A percentile compares a stretch with the other conserved stretches of the same genome.
phyloP scores from a whole-genome alignment of 768 basidiomycete species.

The Pholiota conissans region DNA sequence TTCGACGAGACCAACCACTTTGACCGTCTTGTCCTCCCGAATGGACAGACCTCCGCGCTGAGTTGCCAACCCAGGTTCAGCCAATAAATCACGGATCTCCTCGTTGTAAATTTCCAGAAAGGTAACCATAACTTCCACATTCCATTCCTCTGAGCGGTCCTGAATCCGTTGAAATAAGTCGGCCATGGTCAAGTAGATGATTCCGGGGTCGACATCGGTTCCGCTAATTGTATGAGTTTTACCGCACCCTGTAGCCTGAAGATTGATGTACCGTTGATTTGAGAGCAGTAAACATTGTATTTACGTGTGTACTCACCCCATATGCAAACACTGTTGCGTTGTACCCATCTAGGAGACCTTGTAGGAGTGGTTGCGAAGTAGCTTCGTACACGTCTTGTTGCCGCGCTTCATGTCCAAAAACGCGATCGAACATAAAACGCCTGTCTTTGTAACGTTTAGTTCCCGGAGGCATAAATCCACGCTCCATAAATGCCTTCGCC shows the following conservation, averaged over 20 bases:
- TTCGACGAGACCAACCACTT: constrained; percentile 84
- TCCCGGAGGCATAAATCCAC: constrained; percentile 82
- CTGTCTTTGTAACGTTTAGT: constrained; percentile 96
- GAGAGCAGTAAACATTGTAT: background rate
- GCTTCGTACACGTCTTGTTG: constrained; percentile 89
- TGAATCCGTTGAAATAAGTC: constrained; percentile 94
- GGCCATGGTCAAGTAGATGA: constrained; percentile 96
- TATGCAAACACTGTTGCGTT: constrained; percentile 99
- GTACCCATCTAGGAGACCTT: constrained; percentile 87
- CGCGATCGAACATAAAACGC: constrained; percentile 95
- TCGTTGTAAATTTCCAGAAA: constrained; percentile 99
- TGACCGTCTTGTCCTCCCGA: constrained; percentile 92
- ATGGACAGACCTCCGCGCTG: constrained; percentile 89
- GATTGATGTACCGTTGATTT: constrained; percentile 1
- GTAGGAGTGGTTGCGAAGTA: constrained; percentile 83
- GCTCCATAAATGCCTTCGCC: constrained; percentile 76
- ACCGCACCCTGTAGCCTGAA: constrained; percentile 98
- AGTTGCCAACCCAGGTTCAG: constrained; percentile 60
- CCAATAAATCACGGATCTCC: constrained; percentile 92
- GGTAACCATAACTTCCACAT: constrained; percentile 86
- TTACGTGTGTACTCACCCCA: constrained; percentile 61
- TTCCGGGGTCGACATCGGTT: constrained; percentile 81
- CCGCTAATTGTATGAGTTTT: constrained; percentile 99
- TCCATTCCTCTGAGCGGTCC: constrained; percentile 82
- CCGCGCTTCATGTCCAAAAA: constrained; percentile 77